phyloP scores from a whole-genome alignment of 345 rosid genomes.

The Syzygium grande region DNA sequence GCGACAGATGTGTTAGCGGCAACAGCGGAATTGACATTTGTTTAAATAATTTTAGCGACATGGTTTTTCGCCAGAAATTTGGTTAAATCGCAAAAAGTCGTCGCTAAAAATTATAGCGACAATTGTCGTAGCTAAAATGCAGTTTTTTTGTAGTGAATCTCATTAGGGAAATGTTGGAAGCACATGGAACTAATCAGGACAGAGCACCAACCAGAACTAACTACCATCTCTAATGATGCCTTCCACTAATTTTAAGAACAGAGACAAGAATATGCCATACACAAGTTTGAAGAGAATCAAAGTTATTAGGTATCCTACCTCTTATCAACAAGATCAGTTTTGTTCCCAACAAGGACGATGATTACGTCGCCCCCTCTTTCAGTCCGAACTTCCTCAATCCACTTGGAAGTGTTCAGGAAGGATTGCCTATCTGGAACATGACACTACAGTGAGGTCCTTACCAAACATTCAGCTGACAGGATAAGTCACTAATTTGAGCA shows the following conservation, averaged over 20 bases:
- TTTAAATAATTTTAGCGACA: no score
- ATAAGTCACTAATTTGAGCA: background rate
- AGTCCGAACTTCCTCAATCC: slow-evolving; percentile 89
- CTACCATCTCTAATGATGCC: background rate
- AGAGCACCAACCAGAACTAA: background rate
- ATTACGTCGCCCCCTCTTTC: slow-evolving; percentile 89
- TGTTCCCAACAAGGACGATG: slow-evolving; percentile 85
- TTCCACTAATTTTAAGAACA: background rate
- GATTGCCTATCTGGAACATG: slow-evolving; percentile 66
- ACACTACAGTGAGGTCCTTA: background rate
- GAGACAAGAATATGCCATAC: background rate
- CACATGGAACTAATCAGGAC: background rate
- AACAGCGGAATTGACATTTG: no score
- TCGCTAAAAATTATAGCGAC: no score
- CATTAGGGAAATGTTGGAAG: background rate
- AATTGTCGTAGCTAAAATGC: no score
- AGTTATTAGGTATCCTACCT: slow-evolving; percentile 19
- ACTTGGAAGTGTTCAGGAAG: slow-evolving; percentile 81
- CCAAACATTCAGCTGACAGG: background rate
- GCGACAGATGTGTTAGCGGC: no score
- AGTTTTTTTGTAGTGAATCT: no score
- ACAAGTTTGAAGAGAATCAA: background rate
- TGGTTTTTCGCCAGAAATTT: no score
- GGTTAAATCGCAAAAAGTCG: no score
- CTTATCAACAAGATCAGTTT: slow-evolving; percentile 85